Evolutionary conservation across 306 rosid genomes (phyloP).

Genomic region (Dicorynia guianensis): DNA sequence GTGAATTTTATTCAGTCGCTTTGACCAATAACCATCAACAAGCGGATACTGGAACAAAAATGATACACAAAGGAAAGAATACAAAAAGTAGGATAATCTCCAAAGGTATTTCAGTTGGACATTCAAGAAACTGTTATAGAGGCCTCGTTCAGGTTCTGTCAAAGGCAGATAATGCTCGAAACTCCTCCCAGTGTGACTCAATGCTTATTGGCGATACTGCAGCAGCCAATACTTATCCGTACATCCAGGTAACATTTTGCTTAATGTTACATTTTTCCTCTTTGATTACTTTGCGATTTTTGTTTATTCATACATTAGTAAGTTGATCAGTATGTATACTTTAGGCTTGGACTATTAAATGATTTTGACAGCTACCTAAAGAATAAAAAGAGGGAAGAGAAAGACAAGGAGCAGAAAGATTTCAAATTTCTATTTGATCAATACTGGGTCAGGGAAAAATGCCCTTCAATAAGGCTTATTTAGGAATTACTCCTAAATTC

Average conservation of each 20-base stretch:
- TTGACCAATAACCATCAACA: slow-evolving; percentile 72
- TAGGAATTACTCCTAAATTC: background rate
- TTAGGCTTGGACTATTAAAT: slow-evolving; percentile 4
- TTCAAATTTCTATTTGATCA: too few relatives aligned
- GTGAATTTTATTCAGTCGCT: slow-evolving; percentile 78
- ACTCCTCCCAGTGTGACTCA: slow-evolving; percentile 93
- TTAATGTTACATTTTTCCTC: background rate
- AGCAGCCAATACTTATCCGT: slow-evolving; percentile 73
- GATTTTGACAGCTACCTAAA: background rate
- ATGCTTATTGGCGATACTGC: slow-evolving; percentile 83
- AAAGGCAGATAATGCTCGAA: slow-evolving; percentile 82
- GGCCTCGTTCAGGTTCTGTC: slow-evolving; percentile 92
- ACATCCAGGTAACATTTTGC: slow-evolving; percentile 59
- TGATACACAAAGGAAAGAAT: slow-evolving; percentile 73
- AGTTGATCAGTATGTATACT: background rate
- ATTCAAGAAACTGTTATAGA: slow-evolving; percentile 63
- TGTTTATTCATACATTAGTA: background rate
- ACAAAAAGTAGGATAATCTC: slow-evolving; percentile 75
- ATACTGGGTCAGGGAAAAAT: background rate
- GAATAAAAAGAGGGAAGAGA: background rate
- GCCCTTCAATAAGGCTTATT: background rate
- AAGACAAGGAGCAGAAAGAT: background rate
- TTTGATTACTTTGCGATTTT: background rate
- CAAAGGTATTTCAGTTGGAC: slow-evolving; percentile 68
- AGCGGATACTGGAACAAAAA: slow-evolving; percentile 73